phyloP scores from a whole-genome alignment of 2,329 filamentous ascomycete genomes.

The Alternaria ethzedia region DNA sequence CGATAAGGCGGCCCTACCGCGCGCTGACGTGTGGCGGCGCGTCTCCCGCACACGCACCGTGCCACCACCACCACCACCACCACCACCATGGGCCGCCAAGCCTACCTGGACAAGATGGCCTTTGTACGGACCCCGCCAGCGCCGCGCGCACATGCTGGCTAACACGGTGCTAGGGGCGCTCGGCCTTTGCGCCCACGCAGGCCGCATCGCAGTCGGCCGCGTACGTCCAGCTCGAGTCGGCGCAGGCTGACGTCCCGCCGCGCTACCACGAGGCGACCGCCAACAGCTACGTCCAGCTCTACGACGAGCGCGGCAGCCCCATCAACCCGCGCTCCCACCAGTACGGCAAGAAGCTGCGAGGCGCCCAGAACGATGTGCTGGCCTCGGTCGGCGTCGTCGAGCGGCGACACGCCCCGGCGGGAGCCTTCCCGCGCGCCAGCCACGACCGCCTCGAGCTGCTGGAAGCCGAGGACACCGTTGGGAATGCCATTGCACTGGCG shows the following conservation, averaged over 20 bases:
- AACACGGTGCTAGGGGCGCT: slow-evolving; percentile 47
- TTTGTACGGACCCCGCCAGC: slow-evolving; percentile 33
- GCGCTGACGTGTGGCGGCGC: slow-evolving; percentile 24
- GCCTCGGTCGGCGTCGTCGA: slow-evolving; percentile 57
- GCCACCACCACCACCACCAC: background rate
- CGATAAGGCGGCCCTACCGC: slow-evolving; percentile 35
- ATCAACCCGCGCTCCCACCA: slow-evolving; percentile 50
- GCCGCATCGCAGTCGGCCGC: slow-evolving; percentile 27
- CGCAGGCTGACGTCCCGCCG: slow-evolving; percentile 31
- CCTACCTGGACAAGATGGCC: slow-evolving; percentile 47
- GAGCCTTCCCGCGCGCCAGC: slow-evolving; percentile 35
- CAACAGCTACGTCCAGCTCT: slow-evolving; percentile 48
- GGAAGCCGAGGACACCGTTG: slow-evolving; percentile 39
- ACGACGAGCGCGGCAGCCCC: slow-evolving; percentile 54
- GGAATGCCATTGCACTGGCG: slow-evolving; percentile 31
- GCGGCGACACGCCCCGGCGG: slow-evolving; percentile 38
- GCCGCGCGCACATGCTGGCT: slow-evolving; percentile 11
- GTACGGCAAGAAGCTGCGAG: slow-evolving; percentile 50
- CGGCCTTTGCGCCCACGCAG: slow-evolving; percentile 48
- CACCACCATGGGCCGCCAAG: slow-evolving; percentile 44
- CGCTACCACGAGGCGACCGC: slow-evolving; percentile 29
- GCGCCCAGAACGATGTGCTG: slow-evolving; percentile 57
- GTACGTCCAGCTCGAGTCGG: slow-evolving; percentile 36
- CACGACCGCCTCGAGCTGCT: slow-evolving; percentile 37
- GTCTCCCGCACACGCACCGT: background rate